Conservation (phyloP, 208 protist genomes). For the Acanthamoeba triangularis region DNA sequence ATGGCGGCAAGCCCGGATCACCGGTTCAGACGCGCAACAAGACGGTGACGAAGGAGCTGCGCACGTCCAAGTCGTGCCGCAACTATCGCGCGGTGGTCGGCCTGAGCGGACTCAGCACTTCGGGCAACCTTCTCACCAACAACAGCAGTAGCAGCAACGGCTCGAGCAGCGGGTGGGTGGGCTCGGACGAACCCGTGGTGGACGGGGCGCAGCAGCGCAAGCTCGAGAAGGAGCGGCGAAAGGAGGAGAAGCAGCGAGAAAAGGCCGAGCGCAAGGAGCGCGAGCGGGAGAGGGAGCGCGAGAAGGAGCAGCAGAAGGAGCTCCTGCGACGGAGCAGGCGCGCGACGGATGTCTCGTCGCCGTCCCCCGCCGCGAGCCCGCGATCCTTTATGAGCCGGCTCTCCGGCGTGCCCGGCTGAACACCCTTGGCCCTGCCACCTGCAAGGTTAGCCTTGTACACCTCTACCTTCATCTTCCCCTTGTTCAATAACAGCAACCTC, state of each 20-base stretch:
- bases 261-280: neutral
- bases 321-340: neutral
- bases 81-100: neutral
- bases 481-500: too few relatives aligned
- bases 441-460: too few relatives aligned
- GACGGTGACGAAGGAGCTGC: neutral
- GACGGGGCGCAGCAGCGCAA: neutral
- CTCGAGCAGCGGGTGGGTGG: neutral
- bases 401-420: neutral
- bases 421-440: too few relatives aligned
- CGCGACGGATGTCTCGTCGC: neutral
- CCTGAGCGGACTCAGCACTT: neutral
- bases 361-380: neutral
- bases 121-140: too few relatives aligned
- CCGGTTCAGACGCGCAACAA: neutral
- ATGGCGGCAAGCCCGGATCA: neutral
- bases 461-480: too few relatives aligned
- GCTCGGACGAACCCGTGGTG: neutral
- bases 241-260: constrained; percentile 21
- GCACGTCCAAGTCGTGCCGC: constrained; percentile 18
- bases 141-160: too few relatives aligned
- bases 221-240: neutral
- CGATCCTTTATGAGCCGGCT: neutral
- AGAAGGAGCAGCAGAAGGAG: neutral
- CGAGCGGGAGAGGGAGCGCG: neutral